Conservation (phyloP, 2,329 filamentous ascomycete species). For the Apiospora pterosperma region DNA sequence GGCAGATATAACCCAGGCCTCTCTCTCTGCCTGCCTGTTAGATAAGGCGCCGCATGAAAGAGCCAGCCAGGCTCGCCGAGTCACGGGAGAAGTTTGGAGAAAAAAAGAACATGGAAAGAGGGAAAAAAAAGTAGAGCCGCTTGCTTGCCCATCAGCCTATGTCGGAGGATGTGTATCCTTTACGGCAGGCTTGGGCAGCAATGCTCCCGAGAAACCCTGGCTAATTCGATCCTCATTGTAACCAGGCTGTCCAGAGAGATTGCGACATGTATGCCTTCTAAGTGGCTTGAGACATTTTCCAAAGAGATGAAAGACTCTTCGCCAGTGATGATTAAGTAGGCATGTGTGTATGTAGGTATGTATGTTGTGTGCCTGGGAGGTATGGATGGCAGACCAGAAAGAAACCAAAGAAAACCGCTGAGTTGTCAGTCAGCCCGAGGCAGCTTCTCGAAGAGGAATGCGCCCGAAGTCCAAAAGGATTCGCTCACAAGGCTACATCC, state of each 20-base stretch:
- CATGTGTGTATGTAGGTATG: slow-evolving; percentile 10
- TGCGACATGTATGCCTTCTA: slow-evolving; percentile 19
- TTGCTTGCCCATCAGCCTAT: slow-evolving; percentile 26
- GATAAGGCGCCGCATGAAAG: slow-evolving; percentile 6
- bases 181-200: slow-evolving; percentile 38
- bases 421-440: slow-evolving; percentile 17
- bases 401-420: slow-evolving; percentile 9
- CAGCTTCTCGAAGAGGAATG: slow-evolving; percentile 7
- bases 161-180: slow-evolving; percentile 25
- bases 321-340: slow-evolving; percentile 15
- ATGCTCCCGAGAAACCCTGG: slow-evolving; percentile 34
- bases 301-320: slow-evolving; percentile 20
- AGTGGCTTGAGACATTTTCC: slow-evolving; percentile 6
- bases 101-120: slow-evolving; percentile 20
- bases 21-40: not conserved
- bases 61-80: slow-evolving; percentile 5
- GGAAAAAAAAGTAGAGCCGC: slow-evolving; percentile 19
- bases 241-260: slow-evolving; percentile 17
- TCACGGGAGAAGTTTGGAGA: slow-evolving; percentile 5
- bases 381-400: not conserved
- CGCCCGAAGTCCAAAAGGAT: slow-evolving; percentile 20
- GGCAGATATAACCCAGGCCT: slow-evolving; percentile 2
- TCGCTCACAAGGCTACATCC: slow-evolving; percentile 19
- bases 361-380: not conserved
- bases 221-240: slow-evolving; percentile 14